Conservation (phyloP, 1,284 basidiomycete genomes). For the Leccinum subatratum region DNA sequence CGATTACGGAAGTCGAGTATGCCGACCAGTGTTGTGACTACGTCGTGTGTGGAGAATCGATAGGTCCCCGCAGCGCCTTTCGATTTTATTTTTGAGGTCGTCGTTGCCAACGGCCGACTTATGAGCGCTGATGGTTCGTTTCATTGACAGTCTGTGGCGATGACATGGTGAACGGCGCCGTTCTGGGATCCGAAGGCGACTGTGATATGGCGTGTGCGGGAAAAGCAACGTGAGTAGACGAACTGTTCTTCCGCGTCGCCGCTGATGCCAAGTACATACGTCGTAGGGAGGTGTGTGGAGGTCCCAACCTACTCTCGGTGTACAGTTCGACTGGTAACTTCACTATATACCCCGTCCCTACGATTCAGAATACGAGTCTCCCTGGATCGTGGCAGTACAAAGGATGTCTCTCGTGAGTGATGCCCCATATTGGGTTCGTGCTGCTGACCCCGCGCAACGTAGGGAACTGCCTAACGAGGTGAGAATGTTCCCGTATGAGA, state of each 20-base stretch:
- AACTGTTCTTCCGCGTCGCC: conserved; percentile 35
- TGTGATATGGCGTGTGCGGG: conserved; percentile 69
- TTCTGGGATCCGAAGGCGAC: conserved; percentile 40
- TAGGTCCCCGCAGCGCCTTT: background rate
- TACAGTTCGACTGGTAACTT: conserved; percentile 54
- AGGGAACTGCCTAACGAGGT: conserved; percentile 34
- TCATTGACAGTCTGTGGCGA: conserved; percentile 56
- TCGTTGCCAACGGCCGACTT: conserved; percentile 1
- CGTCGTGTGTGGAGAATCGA: background rate
- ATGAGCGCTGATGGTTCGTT: conserved; percentile 32
- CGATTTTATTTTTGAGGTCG: background rate
- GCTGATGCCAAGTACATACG: conserved; percentile 44
- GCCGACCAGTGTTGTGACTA: conserved; percentile 56
- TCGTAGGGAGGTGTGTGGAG: conserved; percentile 63
- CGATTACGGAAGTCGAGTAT: conserved; percentile 45
- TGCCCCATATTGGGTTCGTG: background rate
- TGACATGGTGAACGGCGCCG: conserved; percentile 54
- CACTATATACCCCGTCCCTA: conserved; percentile 56
- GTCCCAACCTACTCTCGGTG: conserved; percentile 63
- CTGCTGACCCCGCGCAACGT: conserved; percentile 27
- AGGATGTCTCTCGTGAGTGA: conserved; percentile 58
- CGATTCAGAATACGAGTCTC: conserved; percentile 48
- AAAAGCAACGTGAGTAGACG: conserved; percentile 59
- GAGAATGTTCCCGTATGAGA: conserved; percentile 57
- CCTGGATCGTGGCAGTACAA: conserved; percentile 61